Evolutionary conservation across 2,329 filamentous ascomycete species (phyloP).

Genomic region (Ophiocordyceps camponoti-saundersi): DNA sequence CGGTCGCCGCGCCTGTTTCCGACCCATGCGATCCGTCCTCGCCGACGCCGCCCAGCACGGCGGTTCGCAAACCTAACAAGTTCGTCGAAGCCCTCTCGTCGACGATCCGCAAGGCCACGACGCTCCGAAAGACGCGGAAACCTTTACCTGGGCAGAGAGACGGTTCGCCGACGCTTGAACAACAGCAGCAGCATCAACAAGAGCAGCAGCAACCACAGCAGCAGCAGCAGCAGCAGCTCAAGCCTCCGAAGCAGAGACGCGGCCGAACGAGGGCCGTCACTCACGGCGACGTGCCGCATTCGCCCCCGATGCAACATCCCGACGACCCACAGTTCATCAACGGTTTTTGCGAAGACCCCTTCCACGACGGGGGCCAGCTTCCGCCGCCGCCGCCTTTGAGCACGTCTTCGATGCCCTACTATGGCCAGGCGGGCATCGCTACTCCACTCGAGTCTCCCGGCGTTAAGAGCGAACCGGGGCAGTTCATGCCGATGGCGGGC

Average conservation of each 20-base stretch:
- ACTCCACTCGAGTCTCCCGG: slow-evolving; percentile 22
- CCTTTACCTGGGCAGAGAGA: slow-evolving; percentile 6
- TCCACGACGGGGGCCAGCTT: slow-evolving; percentile 12
- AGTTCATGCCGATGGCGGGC: slow-evolving; percentile 9
- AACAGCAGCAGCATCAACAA: slow-evolving; percentile 3
- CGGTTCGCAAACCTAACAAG: slow-evolving; percentile 17
- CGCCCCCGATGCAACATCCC: slow-evolving; percentile 9
- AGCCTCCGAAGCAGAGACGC: slow-evolving; percentile 15
- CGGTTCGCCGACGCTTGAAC: slow-evolving; percentile 12
- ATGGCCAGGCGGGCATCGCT: slow-evolving; percentile 14
- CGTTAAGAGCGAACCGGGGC: slow-evolving; percentile 13
- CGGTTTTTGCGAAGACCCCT: slow-evolving; percentile 21
- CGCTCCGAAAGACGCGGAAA: slow-evolving; percentile 15
- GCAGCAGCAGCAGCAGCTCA: slow-evolving; percentile 10
- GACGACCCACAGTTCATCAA: slow-evolving; percentile 14
- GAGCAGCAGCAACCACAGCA: not conserved
- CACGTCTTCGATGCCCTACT: slow-evolving; percentile 11
- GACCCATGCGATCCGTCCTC: slow-evolving; percentile 13
- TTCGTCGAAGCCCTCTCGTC: slow-evolving; percentile 24
- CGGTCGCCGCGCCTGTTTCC: slow-evolving; percentile 1
- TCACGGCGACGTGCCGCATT: slow-evolving; percentile 6
- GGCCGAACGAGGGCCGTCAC: slow-evolving; percentile 7
- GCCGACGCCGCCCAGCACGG: slow-evolving; percentile 14
- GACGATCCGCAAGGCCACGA: slow-evolving; percentile 21
- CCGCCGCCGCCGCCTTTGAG: slow-evolving; percentile 5